Conservation (phyloP, 2,329 filamentous ascomycete species). For the Trichoderma sp. region DNA sequence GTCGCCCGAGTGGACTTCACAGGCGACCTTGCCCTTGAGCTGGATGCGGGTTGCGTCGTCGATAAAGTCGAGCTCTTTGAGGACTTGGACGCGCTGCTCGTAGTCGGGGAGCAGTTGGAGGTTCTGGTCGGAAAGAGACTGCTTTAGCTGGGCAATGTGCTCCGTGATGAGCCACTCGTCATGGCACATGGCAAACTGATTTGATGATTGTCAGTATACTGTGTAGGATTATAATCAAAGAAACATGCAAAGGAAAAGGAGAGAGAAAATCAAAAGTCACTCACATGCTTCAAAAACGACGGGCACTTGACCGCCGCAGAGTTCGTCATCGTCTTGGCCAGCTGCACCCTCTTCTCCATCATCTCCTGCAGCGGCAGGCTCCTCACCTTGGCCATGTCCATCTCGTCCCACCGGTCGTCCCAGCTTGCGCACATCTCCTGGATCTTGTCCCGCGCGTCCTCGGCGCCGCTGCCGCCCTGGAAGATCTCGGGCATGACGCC, state of each 20-base stretch:
- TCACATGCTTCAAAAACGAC: constrained; percentile 82
- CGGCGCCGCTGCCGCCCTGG: constrained; percentile 50
- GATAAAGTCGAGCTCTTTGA: constrained; percentile 90
- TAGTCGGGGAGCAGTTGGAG: constrained; percentile 95
- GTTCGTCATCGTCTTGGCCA: constrained; percentile 63
- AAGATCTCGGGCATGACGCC: constrained; percentile 63
- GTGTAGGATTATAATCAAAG: too few species aligned
- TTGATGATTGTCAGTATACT: background rate
- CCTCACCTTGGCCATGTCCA: constrained; percentile 79
- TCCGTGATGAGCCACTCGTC: constrained; percentile 96
- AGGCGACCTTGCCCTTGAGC: constrained; percentile 97
- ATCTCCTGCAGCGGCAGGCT: constrained; percentile 80
- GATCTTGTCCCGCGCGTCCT: constrained; percentile 67
- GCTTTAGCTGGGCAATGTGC: constrained; percentile 83
- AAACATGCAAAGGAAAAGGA: too few species aligned
- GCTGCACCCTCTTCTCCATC: constrained; percentile 67
- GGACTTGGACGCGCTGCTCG: constrained; percentile 87
- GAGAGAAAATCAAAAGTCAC: constrained; percentile 34
- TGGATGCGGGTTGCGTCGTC: constrained; percentile 85
- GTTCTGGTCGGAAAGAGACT: constrained; percentile 93
- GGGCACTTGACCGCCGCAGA: constrained; percentile 70
- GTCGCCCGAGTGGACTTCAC: constrained; percentile 95
- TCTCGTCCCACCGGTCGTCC: constrained; percentile 79
- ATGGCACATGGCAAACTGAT: constrained; percentile 91
- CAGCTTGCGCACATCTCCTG: constrained; percentile 71